These are phyloP conservation scores for Balakata baccata DNA, from an alignment of 345 rosid species.

Conservation along the genomic window DNA sequence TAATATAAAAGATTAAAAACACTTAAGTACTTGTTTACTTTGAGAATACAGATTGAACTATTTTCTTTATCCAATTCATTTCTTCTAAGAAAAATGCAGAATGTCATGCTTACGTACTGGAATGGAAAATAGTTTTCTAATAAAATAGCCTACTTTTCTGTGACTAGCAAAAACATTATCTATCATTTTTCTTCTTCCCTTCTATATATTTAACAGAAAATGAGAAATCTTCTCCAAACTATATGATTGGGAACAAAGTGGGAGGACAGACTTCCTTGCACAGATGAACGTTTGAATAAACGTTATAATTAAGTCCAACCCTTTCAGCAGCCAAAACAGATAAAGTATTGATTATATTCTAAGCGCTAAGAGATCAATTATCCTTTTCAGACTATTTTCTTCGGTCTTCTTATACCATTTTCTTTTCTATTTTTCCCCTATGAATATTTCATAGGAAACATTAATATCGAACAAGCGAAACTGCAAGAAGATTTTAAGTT, in stretches of 20 bases:
- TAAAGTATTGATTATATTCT: no score
- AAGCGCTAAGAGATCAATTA: no score
- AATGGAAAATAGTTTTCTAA: not conserved
- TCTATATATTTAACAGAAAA: not conserved
- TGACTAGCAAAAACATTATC: not conserved
- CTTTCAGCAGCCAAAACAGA: no score
- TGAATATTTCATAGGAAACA: no score
- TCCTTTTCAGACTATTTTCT: no score
- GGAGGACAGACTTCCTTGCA: no score
- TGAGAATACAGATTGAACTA: not conserved
- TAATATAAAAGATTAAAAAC: not conserved
- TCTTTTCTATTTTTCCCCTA: no score
- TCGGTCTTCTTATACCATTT: no score
- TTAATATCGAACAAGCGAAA: not conserved
- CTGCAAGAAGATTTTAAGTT: not conserved
- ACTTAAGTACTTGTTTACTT: not conserved
- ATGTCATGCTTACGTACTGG: not conserved
- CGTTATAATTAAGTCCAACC: no score
- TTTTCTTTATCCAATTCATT: not conserved
- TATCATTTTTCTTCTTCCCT: no score
- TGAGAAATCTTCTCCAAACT: not conserved
- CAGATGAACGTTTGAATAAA: no score
- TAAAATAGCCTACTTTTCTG: not conserved
- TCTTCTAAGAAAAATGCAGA: not conserved
- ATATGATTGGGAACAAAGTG: no score